These are phyloP conservation scores for Novymonas esmeraldas DNA, from an alignment of 208 protist species.

Conservation along the genomic window DNA sequence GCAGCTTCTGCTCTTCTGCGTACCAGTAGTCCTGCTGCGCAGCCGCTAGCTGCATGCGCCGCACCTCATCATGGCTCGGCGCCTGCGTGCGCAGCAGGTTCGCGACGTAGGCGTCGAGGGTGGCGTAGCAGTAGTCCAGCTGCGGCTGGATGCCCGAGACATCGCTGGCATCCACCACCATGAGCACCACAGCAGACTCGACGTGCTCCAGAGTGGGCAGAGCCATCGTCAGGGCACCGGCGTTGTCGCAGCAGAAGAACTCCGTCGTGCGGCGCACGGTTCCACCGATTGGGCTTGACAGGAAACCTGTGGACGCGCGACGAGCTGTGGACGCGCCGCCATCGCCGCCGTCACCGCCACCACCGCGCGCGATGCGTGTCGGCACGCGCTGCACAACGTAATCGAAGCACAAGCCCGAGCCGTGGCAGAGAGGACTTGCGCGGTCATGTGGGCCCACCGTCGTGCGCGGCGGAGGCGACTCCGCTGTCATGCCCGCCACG, in stretches of 20 bases:
- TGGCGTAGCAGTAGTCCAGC: conserved; percentile 53
- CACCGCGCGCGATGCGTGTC: conserved; percentile 14
- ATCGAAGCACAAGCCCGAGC: conserved; percentile 65
- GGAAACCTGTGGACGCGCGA: neutral
- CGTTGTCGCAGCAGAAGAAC: conserved; percentile 87
- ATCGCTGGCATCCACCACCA: conserved; percentile 75
- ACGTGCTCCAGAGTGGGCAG: conserved; percentile 71
- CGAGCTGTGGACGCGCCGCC: neutral
- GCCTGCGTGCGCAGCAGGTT: conserved; percentile 52
- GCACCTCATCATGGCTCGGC: conserved; percentile 78
- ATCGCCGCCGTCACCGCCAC: neutral
- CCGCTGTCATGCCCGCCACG: too few species aligned
- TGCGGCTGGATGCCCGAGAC: conserved; percentile 52
- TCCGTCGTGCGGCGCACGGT: conserved; percentile 47
- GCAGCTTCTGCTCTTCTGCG: conserved; percentile 45
- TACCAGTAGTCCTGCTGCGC: conserved; percentile 67
- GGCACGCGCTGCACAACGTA: conserved; percentile 72
- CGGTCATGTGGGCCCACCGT: conserved; percentile 12
- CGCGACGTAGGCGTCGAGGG: conserved; percentile 59
- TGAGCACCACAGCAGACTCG: conserved; percentile 63
- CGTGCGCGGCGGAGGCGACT: conserved; percentile 7
- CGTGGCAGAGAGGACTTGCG: conserved; percentile 41
- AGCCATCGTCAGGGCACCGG: conserved; percentile 70
- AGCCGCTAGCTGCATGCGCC: conserved; percentile 62
- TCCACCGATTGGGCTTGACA: conserved; percentile 6